Evolutionary conservation across 129 eudicot species (phyloP), one percentile per base, ranked within the genome.

Genomic region (Chrysanthemum makinoi): DNA sequence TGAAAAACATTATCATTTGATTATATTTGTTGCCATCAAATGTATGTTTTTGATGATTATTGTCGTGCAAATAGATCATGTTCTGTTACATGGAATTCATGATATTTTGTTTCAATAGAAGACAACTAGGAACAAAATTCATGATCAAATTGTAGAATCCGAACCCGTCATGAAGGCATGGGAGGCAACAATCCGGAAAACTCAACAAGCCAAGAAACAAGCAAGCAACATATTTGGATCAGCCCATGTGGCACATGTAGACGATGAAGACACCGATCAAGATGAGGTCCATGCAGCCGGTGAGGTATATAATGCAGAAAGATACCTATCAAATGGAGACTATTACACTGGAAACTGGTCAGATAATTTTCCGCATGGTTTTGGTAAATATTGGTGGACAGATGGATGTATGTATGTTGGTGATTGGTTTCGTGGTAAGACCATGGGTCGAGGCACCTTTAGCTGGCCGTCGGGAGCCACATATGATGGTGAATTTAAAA

Each of bases 341-440:
- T 90, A 84, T 75, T 95, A 95, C 78, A 76, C 77, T 4, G 97
- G 99, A 10, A 75, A 82, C 19, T 95, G 97, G 96, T 66, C 73
- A 8, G 96, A 90, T 22, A 86, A 75, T 72, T 84, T 89, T 66
- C 99, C 99, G 3, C 99, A 95, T 14, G 99, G 99, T 2, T 68
- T 69, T 2, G 99, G 99, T 0, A 95, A 88, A 72, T 95, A 95
- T 68, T 84, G 87, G 89, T 95, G 99, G 99, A 86, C 94, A 0
- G 99, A 95, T 64, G 99, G 99, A 4, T 95, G 99, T 43, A 86
- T 86, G 97, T 90, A 90, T 65, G 86, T 83, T 3, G 99, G 99
- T 1, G 99, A 90, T 17, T 95, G 97, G 97, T 83, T 68, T 39
- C 66, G 74, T 62, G 99, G 99, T 24, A 91, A 95, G 57, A 87